Evolutionary conservation across 176 grass and related monocot species (phyloP).

Genomic region (Alloteropsis semialata): DNA sequence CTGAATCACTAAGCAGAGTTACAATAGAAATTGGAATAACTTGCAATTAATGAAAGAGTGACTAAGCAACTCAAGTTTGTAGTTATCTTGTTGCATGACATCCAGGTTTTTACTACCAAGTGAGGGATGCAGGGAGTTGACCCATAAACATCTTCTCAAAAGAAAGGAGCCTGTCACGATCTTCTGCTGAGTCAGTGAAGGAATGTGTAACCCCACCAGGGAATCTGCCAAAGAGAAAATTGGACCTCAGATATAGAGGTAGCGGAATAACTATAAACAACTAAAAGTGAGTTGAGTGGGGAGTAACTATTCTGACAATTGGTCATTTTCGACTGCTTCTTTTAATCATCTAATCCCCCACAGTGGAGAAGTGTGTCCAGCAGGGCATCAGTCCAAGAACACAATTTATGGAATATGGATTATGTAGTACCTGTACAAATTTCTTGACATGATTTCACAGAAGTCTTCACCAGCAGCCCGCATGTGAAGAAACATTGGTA

Average conservation of each 20-base stretch:
- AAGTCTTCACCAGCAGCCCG: slow-evolving; percentile 92
- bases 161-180: slow-evolving; percentile 73
- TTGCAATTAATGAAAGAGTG: not conserved
- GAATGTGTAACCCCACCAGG: slow-evolving; percentile 86
- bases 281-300: not conserved
- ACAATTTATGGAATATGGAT: not conserved
- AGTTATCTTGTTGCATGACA: slow-evolving; percentile 11
- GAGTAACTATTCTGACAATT: not conserved
- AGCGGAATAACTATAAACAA: not conserved
- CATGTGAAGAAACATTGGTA: slow-evolving; percentile 99
- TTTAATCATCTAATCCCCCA: not conserved
- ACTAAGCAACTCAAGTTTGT: not conserved
- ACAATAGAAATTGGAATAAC: not conserved
- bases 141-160: slow-evolving; percentile 93
- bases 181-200: slow-evolving; percentile 85
- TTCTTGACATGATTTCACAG: slow-evolving; percentile 66
- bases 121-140: slow-evolving; percentile 29
- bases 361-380: not conserved
- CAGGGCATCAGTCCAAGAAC: slow-evolving; percentile 5
- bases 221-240: slow-evolving; percentile 54
- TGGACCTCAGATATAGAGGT: not conserved
- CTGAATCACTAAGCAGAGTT: not conserved
- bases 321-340: not conserved
- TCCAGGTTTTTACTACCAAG: slow-evolving; percentile 14
- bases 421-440: slow-evolving; percentile 61